These are phyloP conservation scores for Amanita fuliginea DNA, from an alignment of 768 basidiomycete genomes.

Conservation along the genomic window DNA sequence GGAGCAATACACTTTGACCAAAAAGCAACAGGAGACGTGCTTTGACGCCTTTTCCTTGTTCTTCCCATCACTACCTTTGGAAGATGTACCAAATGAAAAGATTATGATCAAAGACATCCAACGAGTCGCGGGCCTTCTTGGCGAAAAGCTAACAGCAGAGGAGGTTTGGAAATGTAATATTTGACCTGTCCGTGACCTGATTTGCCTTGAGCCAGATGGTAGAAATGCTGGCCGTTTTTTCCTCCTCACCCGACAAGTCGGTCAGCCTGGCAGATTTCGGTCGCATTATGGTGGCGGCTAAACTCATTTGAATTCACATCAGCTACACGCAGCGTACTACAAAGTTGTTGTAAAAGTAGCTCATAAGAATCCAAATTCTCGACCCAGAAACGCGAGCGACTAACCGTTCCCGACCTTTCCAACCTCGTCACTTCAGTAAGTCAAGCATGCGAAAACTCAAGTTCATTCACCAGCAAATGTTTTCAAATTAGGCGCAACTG, in stretches of 20 bases:
- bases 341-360: background rate
- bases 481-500: too few species aligned
- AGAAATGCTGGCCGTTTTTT: constrained; percentile 75
- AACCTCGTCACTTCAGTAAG: too few species aligned
- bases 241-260: constrained; percentile 56
- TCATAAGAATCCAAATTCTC: background rate
- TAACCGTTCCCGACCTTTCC: constrained; percentile 53
- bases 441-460: too few species aligned
- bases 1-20: constrained; percentile 24
- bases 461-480: too few species aligned
- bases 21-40: constrained; percentile 41
- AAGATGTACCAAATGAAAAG: constrained; percentile 36
- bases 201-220: constrained; percentile 37
- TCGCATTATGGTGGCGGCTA: constrained; percentile 59
- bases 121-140: constrained; percentile 46
- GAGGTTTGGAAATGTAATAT: constrained; percentile 36
- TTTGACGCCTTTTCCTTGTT: constrained; percentile 60
- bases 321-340: too few species aligned
- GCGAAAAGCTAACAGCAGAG: constrained; percentile 64
- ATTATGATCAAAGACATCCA: constrained; percentile 62
- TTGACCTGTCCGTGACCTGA: background rate
- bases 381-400: constrained; percentile 30
- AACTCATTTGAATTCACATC: constrained; percentile 34
- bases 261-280: constrained; percentile 63
- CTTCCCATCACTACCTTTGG: constrained; percentile 45